These are phyloP conservation scores for Fraxinus anomala DNA, from an alignment of 257 asterid species.

Conservation along the genomic window DNA sequence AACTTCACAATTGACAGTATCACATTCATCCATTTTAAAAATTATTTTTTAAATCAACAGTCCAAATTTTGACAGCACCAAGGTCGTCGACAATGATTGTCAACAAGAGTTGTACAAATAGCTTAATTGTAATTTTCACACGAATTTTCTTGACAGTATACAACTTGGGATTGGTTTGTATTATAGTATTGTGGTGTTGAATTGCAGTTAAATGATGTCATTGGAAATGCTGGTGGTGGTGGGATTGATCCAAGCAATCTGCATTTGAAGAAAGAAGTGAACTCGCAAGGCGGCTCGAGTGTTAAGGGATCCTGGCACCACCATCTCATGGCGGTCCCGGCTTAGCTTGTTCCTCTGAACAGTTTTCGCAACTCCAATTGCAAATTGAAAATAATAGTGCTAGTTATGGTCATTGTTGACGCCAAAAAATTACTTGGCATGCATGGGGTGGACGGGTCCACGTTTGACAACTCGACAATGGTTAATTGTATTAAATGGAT, in stretches of 20 bases:
- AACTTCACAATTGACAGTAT: too few species aligned
- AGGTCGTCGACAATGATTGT: too few species aligned
- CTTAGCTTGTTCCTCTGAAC: constrained; percentile 41
- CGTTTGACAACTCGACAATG: too few species aligned
- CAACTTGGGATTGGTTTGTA: constrained; percentile 1
- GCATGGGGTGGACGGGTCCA: too few species aligned
- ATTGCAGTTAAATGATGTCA: constrained; percentile 22
- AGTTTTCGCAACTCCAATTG: constrained; percentile 24
- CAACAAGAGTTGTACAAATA: too few species aligned
- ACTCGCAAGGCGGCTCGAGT: constrained; percentile 85
- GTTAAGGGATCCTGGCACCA: constrained; percentile 90
- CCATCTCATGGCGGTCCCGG: constrained; percentile 90
- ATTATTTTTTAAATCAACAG: too few species aligned
- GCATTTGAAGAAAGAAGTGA: constrained; percentile 91
- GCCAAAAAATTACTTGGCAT: too few species aligned
- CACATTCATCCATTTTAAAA: too few species aligned
- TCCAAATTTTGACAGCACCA: too few species aligned
- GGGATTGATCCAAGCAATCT: constrained; percentile 83
- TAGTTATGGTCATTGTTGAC: not conserved
- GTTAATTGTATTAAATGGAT: too few species aligned
- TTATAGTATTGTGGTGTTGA: not conserved
- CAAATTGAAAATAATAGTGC: constrained; percentile 25
- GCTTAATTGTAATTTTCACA: not conserved
- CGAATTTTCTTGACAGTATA: not conserved
- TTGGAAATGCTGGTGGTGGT: constrained; percentile 39